A percentile compares a stretch with the other conserved stretches of the same genome.
phyloP scores from a whole-genome alignment of 345 rosid genomes.

The Camelina sativa region DNA sequence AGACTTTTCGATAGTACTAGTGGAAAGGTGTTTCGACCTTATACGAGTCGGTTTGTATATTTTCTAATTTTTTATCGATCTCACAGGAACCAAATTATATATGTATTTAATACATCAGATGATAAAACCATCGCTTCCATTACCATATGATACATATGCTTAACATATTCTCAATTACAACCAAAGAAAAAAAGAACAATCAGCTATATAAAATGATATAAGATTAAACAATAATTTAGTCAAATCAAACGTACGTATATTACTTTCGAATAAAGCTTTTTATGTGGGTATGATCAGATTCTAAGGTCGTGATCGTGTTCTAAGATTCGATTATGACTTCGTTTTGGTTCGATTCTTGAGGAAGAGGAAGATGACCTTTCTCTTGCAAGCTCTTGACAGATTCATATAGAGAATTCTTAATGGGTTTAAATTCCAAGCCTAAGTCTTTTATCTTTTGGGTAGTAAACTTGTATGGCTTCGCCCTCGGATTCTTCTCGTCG shows the following conservation, averaged over 20 bases:
- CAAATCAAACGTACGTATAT: slow-evolving; percentile 26
- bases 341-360: slow-evolving; percentile 48
- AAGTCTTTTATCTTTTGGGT: slow-evolving; percentile 79
- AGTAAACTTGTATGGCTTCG: slow-evolving; percentile 73
- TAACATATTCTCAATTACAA: slow-evolving; percentile 11
- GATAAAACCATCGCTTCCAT: slow-evolving; percentile 27
- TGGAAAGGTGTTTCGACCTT: neutral
- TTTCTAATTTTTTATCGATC: neutral
- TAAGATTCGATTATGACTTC: slow-evolving; percentile 28
- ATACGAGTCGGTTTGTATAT: slow-evolving; percentile 3
- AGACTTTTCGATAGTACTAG: neutral
- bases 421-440: slow-evolving; percentile 81
- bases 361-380: slow-evolving; percentile 78
- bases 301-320: slow-evolving; percentile 11
- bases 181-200: slow-evolving; percentile 12
- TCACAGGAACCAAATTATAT: neutral
- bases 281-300: slow-evolving; percentile 18
- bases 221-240: slow-evolving; percentile 32
- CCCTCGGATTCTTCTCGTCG: slow-evolving; percentile 88
- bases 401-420: slow-evolving; percentile 80
- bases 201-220: slow-evolving; percentile 30
- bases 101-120: neutral
- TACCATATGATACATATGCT: slow-evolving; percentile 23
- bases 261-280: slow-evolving; percentile 14
- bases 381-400: slow-evolving; percentile 92